Base-by-base conservation (phyloP, 768 basidiomycete genomes). In the Mycena galopus region DNA sequence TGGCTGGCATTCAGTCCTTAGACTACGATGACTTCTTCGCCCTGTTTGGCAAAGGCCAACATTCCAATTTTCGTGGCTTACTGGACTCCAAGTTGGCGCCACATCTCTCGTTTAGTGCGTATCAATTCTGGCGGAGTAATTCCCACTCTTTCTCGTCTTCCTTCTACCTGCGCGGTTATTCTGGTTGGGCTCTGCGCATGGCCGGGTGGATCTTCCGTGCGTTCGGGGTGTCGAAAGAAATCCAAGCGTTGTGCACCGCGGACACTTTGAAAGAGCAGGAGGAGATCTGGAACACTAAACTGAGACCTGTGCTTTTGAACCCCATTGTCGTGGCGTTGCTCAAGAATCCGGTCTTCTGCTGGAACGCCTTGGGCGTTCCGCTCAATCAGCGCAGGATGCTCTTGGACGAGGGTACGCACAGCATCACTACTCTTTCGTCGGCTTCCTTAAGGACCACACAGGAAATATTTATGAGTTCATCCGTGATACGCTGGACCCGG, bases 341-440 rank as follows among this genome's bases (percentile, higher is more conserved):
- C 72, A 84, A 86, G 77, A 87, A 83, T 55, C 87, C 86, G 25
- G 76, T 84, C 29, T 92, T 90, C 79, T 92, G 90, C 73, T 95
- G 94, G 94, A 93, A 93, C 76, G 93, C 93, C 0, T 82, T 94
- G 27, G 94, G 93, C 19, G 94, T 95, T 5, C 93, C 94, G 4
- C 81, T 86, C 73, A 92, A 92, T 76, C 92, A 94, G 81, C 85
- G 91, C 71, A 83, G 83, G 67, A 90, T 91, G 86, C 81, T 93
- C 64, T 75, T 91, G 29, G 78, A 87, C 10, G 89, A 89, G 68
- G 88, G 88, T 25, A 25, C 35, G 69, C 33, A 35, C 17, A 33
- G 17, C 27, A 44, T 10, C n/a, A 33, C 56, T n/a, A 55, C 16
- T 29, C 4, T 55, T n/a, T 42, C 25, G 9, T 29, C 27, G 16